Evolutionary conservation across 352 stramenopile genomes (phyloP), one percentile per base, ranked within the genome.

Genomic region (Pythium apleroticum): DNA sequence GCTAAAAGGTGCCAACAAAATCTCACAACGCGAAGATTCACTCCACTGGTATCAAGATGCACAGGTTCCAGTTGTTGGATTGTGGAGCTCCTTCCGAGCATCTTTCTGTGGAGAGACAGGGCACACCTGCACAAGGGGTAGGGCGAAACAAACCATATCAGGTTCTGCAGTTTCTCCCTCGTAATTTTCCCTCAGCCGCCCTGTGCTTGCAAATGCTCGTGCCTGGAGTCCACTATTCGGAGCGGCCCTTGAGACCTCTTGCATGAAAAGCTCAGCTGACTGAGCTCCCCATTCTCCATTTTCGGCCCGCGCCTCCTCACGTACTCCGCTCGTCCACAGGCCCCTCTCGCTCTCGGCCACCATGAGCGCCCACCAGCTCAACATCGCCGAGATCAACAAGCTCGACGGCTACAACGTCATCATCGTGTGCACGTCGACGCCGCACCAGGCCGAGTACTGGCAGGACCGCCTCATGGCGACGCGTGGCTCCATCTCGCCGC

Each of bases 341-440:
- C 39, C 20, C 30, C 52, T 58, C 66, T 41, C 59, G 41, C 25
- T 50, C 65, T 53, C 46, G 41, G 31, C 57, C 54, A 73, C 52
- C 14, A 85, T 82, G 73, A 71, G 66, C 46, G 68, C 76, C 8
- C 85, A 93, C 70, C 78, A 91, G 74, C 80, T 77, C 74, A 93
- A 91, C 77, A 94, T 96, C 56, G 74, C 89, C 33, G 78, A 87
- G 68, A 96, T 95, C 81, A 95, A 94, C 68, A 57, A 71, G 52
- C 81, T 96, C n/a, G 76, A 91, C 37, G 88, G 88, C 55, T 99
- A 97, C 76, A 96, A 99, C 65, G 94, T 99, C 39, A 87, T 98
- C 67, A 98, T 99, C 59, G 93, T 99, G 58, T 99, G 97, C 82
- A 98, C 94, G 27, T 98, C 95, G 19, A 98, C 97, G 71, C 88